Evolutionary conservation across 2,329 filamentous ascomycete species (phyloP).

Genomic region (Coleophoma crateriformis): DNA sequence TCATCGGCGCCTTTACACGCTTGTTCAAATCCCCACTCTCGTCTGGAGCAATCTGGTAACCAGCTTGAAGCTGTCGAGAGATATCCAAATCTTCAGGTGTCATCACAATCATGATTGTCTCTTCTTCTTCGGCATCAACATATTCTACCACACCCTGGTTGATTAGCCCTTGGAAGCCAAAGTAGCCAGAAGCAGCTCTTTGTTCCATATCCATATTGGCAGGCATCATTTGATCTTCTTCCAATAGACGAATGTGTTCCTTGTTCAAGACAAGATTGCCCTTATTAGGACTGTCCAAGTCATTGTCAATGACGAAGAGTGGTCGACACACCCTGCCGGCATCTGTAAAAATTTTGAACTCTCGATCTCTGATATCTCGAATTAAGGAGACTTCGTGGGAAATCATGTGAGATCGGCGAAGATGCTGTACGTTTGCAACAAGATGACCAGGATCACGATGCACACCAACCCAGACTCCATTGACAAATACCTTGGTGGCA

Average conservation of each 20-base stretch:
- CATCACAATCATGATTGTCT: conserved; percentile 99
- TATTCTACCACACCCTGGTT: conserved; percentile 87
- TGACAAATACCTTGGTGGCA: conserved; percentile 96
- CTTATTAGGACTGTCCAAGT: conserved; percentile 66
- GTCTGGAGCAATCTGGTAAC: conserved; percentile 54
- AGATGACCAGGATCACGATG: conserved; percentile 84
- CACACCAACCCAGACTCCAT: conserved; percentile 96
- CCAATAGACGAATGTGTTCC: conserved; percentile 73
- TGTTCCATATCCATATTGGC: conserved; percentile 54
- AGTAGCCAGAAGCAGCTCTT: conserved; percentile 51
- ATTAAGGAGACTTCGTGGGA: conserved; percentile 92
- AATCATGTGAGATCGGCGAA: conserved; percentile 76
- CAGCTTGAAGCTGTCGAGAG: conserved; percentile 64
- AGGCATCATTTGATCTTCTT: conserved; percentile 63
- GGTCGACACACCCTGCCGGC: conserved; percentile 92
- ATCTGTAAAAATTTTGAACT: conserved; percentile 98
- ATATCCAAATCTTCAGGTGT: conserved; percentile 89
- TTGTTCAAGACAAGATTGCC: conserved; percentile 80
- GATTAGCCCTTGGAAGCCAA: conserved; percentile 85
- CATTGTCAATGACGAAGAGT: conserved; percentile 88
- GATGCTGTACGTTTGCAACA: conserved; percentile 69
- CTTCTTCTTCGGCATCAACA: conserved; percentile 95
- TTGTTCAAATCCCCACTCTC: conserved; percentile 71
- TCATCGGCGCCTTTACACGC: conserved; percentile 82
- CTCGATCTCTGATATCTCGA: conserved; percentile 90